Base-by-base conservation (phyloP, 257 asterid genomes). In the Solanum appendiculatum region DNA sequence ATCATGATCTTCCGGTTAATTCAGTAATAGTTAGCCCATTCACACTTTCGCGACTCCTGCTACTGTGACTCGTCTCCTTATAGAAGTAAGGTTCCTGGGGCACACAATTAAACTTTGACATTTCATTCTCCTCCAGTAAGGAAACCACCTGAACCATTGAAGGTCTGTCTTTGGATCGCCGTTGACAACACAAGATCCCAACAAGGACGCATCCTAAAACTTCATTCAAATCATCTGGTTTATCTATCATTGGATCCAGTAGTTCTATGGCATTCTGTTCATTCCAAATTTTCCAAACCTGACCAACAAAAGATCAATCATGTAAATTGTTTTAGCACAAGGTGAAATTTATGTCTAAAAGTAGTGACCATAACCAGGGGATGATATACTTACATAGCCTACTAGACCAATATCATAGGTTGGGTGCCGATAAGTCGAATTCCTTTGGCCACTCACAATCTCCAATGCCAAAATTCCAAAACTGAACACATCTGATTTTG, bases 271-370 rank as follows among this genome's bases (percentile, higher is more conserved):
- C 82, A 39, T 70, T 89, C 85, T 91, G 89, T 58, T 92, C 92
- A 8, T 33, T 88, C 93, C 93, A 92, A n/a, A 93, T 42, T 58
- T 44, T 91, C 93, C 93, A 92, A 18, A 91, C 91, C 95, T 93
- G 84, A 8, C 56, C 25, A 48, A 21, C n/a, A 75, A 46, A 72
- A 48, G 16, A 13, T n/a, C 40, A 33, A 29, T 16, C 33, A 23
- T 54, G 23, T 42, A 13, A 23, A 58, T 46, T 36, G 36, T 37
- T 13, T 85, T 66, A 54, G 88, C 60, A 29, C 33, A 74, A 60
- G 15, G 15, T 63, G 72, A 33, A 83, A 69, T 36, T 25, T 66
- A 13, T 7, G 1, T 10, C 20, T 21, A 64, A 46, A 86, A 40
- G 33, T 60, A 36, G 29, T 23, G 15, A 31, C 8, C 20, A 83